Percentiles rank a stretch among this genome's conserved stretches.
Conservation (phyloP, 1,284 basidiomycete species). For the Porodaedalea pini region DNA sequence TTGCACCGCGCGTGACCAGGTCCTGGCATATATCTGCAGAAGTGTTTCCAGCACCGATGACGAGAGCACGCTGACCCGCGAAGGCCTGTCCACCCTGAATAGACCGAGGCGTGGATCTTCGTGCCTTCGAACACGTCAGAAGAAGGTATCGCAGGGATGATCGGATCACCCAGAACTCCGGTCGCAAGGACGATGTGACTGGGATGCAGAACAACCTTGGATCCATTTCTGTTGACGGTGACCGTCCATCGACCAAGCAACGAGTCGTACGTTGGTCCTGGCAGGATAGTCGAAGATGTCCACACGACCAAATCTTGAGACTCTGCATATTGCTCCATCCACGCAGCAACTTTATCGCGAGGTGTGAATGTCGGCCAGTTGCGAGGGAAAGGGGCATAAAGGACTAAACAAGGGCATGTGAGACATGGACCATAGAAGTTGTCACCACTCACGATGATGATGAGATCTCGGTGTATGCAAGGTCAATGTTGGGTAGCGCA, state of each 20-base stretch:
- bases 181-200: conserved; percentile 37
- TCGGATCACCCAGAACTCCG: conserved; percentile 33
- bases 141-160: conserved; percentile 30
- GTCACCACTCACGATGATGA: conserved; percentile 33
- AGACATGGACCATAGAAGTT: background rate
- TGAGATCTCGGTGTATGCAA: conserved; percentile 43
- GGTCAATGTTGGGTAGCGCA: conserved; percentile 47
- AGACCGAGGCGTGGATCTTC: conserved; percentile 32
- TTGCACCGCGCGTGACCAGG: conserved; percentile 31
- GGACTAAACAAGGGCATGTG: conserved; percentile 14
- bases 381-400: conserved; percentile 15
- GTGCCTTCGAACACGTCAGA: conserved; percentile 31
- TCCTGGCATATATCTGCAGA: conserved; percentile 39
- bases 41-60: conserved; percentile 40
- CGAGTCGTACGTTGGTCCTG: conserved; percentile 28
- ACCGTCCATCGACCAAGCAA: conserved; percentile 32
- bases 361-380: conserved; percentile 20
- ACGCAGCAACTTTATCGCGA: conserved; percentile 24
- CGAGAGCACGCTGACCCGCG: conserved; percentile 34
- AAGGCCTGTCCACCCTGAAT: conserved; percentile 29
- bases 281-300: conserved; percentile 13
- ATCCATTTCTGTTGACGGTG: conserved; percentile 29
- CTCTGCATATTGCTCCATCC: conserved; percentile 36
- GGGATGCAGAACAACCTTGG: conserved; percentile 30
- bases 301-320: conserved; percentile 22